Base-by-base conservation (phyloP, 768 basidiomycete species). In the Daedalea quercina region DNA sequence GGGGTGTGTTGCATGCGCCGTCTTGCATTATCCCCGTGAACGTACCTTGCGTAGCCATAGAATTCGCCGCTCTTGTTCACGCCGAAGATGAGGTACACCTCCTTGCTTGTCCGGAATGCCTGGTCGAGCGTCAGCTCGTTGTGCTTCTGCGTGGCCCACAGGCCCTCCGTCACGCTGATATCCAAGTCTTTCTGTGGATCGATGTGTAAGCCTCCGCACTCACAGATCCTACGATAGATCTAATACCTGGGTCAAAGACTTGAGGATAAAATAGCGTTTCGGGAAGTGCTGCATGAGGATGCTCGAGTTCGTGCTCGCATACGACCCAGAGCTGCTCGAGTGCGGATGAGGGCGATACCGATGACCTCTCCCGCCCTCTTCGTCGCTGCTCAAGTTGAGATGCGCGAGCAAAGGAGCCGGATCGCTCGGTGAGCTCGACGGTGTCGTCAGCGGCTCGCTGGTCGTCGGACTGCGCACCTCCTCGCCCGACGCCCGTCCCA, bases 31-130 rank as follows among this genome's bases (percentile, higher is more conserved):
- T 13, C 46, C 46, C 46, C 13, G 44, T 31, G 20, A 34, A 69
- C 73, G 55, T 68, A 92, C 84, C 78, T 82, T 11, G 91, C 94
- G 64, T 90, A 94, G 20, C 94, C 94, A 62, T 87, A 96, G 64
- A 96, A 98, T 66, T 92, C 91, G 33, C 95, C 93, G 52, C 87
- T 88, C 65, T 87, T 91, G 70, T 97, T 97, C 17, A 90, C 95
- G 33, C 93, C 81, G 60, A 97, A 97, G 53, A 98, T 83, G 42
- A 97, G 77, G 62, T 77, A 88, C 3, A 97, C 94, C 23, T 94
- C 89, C 57, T 80, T 77, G 56, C 87, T 86, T 2, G 92, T 96
- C n/a, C 94, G 83, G 67, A 76, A 98, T 0, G 95, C 94, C 66
- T 91, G 91, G 58, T 97, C 93, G 15, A 96, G 73, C 45, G 95